These are phyloP conservation scores for Penicillium maclennaniae DNA, from an alignment of 495 filamentous ascomycete species.

Conservation along the genomic window DNA sequence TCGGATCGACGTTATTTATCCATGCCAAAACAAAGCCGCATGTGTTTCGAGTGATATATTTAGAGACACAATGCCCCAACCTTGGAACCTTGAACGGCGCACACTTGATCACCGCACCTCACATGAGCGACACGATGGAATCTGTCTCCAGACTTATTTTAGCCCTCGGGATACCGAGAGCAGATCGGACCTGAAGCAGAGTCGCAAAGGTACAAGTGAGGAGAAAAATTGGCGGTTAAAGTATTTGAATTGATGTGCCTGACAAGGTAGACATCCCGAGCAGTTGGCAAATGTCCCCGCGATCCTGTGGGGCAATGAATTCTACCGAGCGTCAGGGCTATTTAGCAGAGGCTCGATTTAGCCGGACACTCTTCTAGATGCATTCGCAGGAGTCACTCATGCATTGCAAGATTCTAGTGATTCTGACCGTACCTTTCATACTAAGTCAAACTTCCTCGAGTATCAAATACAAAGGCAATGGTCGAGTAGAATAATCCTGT, in stretches of 20 bases:
- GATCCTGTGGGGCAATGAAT: neutral
- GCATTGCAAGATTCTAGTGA: neutral
- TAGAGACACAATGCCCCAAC: too few species aligned
- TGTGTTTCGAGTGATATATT: too few species aligned
- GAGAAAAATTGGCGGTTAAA: neutral
- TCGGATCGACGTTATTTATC: too few species aligned
- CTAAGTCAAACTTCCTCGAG: neutral
- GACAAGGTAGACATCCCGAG: neutral
- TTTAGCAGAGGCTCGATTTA: slow-evolving; percentile 7
- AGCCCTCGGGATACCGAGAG: too few species aligned
- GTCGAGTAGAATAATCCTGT: neutral
- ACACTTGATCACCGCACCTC: too few species aligned
- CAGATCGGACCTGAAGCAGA: too few species aligned
- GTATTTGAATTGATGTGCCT: neutral
- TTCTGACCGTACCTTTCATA: too few species aligned
- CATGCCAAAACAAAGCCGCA: too few species aligned
- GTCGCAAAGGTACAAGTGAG: neutral
- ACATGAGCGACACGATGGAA: too few species aligned
- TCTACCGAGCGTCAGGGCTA: slow-evolving; percentile 1
- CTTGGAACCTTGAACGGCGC: too few species aligned
- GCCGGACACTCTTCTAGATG: slow-evolving; percentile 1
- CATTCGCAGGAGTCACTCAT: neutral
- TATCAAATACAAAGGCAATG: neutral
- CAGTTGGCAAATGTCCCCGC: neutral
- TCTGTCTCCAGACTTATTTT: too few species aligned